phyloP scores from a whole-genome alignment of 345 rosid genomes.

The Psidium friedrichsthalianum region DNA sequence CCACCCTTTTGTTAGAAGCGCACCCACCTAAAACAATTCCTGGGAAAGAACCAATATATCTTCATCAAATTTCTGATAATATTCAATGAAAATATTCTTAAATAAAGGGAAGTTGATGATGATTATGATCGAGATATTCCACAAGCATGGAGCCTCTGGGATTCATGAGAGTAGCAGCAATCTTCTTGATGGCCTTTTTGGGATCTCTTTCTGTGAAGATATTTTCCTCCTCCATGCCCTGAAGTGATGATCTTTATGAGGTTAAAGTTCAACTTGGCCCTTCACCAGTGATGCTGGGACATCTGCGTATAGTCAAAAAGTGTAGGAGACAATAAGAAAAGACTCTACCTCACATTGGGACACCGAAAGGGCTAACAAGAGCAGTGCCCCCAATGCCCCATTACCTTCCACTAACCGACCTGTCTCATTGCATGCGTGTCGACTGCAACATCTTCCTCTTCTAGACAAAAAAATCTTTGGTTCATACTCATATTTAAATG shows the following conservation, averaged over 20 bases:
- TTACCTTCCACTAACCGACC: conserved; percentile 11
- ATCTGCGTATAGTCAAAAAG: neutral
- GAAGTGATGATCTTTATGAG: neutral
- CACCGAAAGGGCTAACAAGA: neutral
- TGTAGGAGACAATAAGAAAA: neutral
- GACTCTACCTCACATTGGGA: neutral
- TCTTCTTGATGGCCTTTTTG: neutral
- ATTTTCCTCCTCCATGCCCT: neutral
- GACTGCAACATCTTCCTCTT: neutral
- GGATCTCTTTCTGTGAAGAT: neutral
- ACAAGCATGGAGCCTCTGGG: neutral
- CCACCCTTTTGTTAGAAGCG: neutral
- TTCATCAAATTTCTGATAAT: neutral
- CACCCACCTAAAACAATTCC: neutral
- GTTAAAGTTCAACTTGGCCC: neutral
- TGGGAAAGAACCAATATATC: neutral
- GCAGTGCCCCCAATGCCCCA: neutral
- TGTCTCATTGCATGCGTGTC: conserved; percentile 12
- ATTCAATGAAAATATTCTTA: neutral
- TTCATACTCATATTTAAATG: neutral
- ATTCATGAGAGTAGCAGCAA: neutral
- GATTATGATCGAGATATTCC: neutral
- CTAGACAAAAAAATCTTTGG: neutral
- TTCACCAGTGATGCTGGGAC: neutral
- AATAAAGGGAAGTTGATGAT: neutral